Percentiles rank a stretch among this genome's conserved stretches.
These are phyloP conservation scores for Zoysia pacifica DNA, from an alignment of 176 grass and related monocot genomes.

Conservation along the genomic window DNA sequence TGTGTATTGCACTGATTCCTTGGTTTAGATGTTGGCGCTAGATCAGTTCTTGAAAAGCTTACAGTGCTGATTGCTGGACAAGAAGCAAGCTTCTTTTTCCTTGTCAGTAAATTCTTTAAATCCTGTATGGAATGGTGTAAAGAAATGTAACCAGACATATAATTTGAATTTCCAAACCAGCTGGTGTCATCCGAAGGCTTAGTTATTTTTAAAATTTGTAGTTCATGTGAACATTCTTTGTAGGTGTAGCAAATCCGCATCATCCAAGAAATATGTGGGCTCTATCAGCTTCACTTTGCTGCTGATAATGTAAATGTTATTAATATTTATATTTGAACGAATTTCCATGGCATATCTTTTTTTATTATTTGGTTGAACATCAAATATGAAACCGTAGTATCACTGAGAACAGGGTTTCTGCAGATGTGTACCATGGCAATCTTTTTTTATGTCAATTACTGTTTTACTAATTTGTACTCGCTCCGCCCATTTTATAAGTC, in stretches of 20 bases:
- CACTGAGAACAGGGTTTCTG: conserved; percentile 1
- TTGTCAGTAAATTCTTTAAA: neutral
- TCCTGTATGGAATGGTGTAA: neutral
- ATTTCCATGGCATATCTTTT: neutral
- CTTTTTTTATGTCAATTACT: neutral
- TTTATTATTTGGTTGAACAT: neutral
- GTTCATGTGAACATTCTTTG: neutral
- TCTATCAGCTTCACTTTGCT: neutral
- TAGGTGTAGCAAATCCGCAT: neutral
- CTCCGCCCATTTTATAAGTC: too few species aligned
- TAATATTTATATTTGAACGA: neutral
- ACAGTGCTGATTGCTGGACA: conserved; percentile 1
- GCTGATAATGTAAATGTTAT: neutral
- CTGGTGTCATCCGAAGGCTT: neutral
- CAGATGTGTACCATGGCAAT: neutral
- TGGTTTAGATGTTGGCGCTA: conserved; percentile 6
- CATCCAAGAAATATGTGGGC: neutral
- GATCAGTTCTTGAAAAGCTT: conserved; percentile 6
- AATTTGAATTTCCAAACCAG: neutral
- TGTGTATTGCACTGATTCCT: neutral
- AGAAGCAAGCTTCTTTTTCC: neutral
- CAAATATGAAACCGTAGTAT: neutral
- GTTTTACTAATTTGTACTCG: neutral
- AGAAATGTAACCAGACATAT: neutral
- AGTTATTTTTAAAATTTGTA: neutral